Conservation (phyloP, 352 stramenopile genomes). For the Phytophthora tubulina region DNA sequence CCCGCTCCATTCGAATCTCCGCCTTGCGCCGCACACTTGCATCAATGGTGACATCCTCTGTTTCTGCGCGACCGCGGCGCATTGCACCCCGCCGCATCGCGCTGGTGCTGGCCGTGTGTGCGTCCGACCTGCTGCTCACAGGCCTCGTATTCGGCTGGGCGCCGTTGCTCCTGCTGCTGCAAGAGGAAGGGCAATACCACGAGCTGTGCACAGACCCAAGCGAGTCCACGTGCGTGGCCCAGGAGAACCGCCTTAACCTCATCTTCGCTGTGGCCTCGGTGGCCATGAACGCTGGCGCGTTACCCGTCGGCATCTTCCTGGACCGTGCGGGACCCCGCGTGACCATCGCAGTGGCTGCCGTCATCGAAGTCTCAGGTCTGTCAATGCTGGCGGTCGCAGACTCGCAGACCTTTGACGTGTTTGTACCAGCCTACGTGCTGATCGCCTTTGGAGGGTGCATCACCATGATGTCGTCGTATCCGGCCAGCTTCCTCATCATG, state of each 20-base stretch:
- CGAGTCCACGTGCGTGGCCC: slow-evolving; percentile 56
- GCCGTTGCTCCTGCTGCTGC: slow-evolving; percentile 83
- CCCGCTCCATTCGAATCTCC: slow-evolving; percentile 17
- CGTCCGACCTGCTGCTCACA: slow-evolving; percentile 88
- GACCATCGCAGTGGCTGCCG: slow-evolving; percentile 55
- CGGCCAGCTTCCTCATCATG: slow-evolving; percentile 78
- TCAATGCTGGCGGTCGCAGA: slow-evolving; percentile 80
- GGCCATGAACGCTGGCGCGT: slow-evolving; percentile 76
- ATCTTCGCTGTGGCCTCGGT: slow-evolving; percentile 87
- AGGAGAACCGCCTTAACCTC: slow-evolving; percentile 91
- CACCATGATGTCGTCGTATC: slow-evolving; percentile 86
- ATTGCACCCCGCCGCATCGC: slow-evolving; percentile 63
- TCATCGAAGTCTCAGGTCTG: slow-evolving; percentile 77
- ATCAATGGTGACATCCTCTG: slow-evolving; percentile 17
- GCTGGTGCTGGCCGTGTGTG: slow-evolving; percentile 73
- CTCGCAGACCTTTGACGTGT: slow-evolving; percentile 79
- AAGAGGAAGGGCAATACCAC: slow-evolving; percentile 84
- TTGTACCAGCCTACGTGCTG: slow-evolving; percentile 74
- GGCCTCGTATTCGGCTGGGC: slow-evolving; percentile 90
- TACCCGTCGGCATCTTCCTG: slow-evolving; percentile 85
- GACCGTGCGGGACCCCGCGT: slow-evolving; percentile 74
- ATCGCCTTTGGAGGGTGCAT: slow-evolving; percentile 78
- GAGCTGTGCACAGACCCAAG: slow-evolving; percentile 66
- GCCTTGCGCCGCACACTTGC: background rate
- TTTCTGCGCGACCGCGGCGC: slow-evolving; percentile 6